Base-by-base conservation (phyloP, 257 asterid species). In the Craterostigma plantagineum region DNA sequence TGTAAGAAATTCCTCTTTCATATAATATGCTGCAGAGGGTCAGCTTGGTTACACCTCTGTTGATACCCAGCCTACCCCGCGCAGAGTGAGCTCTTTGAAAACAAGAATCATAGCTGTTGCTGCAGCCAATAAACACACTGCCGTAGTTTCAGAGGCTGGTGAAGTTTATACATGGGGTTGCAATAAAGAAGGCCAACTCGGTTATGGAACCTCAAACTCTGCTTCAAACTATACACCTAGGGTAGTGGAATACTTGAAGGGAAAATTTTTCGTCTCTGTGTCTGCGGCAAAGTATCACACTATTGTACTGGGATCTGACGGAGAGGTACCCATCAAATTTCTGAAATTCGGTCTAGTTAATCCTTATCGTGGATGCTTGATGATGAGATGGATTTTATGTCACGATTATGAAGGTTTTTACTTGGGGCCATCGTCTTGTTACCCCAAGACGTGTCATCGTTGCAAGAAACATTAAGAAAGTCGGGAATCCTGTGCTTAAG, bases 31-130 rank as follows among this genome's bases (percentile, higher is more conserved):
- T 65, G 71, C 76, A 90, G 99, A 90, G 81, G 99, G 99, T 39
- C 99, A 90, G 68, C 96, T 90, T 68, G 99, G 99, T 16, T 90
- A 90, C 68, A 77, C 94, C 63, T 90, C 94, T 56, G 94, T 84
- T 52, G 99, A 90, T 52, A 75, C 94, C 33, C 99, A 90, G 53
- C 84, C 99, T 35, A 90, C 90, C 52, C 99, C 99, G 16, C 87
- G 94, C 46, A 69, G 94, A 64, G 99, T 90, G 18, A 75, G 84
- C 68, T 73, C 87, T 47, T 63, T 83, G 59, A 83, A 73, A 57
- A 65, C 87, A 46, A 73, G 69, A 73, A 67, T 83, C 54, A 72
- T 75, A 56, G 84, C 82, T 52, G 81, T 90, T 61, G 80, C 99
- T 53, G 99, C 94, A 0, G 99, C 99, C 59, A 90, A 90, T 72